Percentiles rank a stretch among this genome's conserved stretches.
phyloP scores from a whole-genome alignment of 2,329 filamentous ascomycete genomes.

The Verticillium nonalfalfae region DNA sequence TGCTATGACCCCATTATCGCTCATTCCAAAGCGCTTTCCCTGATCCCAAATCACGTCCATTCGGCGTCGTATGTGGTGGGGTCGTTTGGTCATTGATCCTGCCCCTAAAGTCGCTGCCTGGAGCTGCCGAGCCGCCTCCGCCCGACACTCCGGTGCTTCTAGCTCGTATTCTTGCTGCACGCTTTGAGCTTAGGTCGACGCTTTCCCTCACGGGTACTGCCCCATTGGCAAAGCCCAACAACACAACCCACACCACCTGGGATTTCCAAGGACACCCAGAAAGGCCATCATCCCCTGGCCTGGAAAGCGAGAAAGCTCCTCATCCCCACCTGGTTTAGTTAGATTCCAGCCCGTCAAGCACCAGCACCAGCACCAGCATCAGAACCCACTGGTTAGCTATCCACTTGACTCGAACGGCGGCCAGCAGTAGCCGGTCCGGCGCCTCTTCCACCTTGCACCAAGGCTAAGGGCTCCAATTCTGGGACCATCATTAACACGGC shows the following conservation, averaged over 20 bases:
- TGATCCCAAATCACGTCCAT: not conserved
- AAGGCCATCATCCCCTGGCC: not conserved
- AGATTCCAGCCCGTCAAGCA: not conserved
- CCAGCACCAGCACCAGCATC: no score
- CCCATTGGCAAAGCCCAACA: not conserved
- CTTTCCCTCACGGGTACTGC: not conserved
- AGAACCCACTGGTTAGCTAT: not conserved
- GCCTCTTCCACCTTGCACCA: not conserved
- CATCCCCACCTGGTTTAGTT: no score
- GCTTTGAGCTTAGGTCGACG: not conserved
- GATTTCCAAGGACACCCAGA: not conserved
- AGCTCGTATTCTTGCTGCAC: not conserved
- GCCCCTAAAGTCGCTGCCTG: not conserved
- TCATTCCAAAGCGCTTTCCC: no score
- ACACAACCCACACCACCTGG: no score
- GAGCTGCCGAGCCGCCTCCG: not conserved
- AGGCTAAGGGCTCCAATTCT: not conserved
- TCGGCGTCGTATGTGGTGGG: not conserved
- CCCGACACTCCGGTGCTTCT: not conserved
- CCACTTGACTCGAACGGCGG: not conserved
- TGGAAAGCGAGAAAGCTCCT: not conserved
- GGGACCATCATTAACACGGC: not conserved
- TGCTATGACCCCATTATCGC: no score
- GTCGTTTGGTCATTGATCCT: not conserved
- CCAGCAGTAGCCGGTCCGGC: not conserved